Conservation (phyloP, 768 basidiomycete genomes). For the Nevesoporus exiguus region DNA sequence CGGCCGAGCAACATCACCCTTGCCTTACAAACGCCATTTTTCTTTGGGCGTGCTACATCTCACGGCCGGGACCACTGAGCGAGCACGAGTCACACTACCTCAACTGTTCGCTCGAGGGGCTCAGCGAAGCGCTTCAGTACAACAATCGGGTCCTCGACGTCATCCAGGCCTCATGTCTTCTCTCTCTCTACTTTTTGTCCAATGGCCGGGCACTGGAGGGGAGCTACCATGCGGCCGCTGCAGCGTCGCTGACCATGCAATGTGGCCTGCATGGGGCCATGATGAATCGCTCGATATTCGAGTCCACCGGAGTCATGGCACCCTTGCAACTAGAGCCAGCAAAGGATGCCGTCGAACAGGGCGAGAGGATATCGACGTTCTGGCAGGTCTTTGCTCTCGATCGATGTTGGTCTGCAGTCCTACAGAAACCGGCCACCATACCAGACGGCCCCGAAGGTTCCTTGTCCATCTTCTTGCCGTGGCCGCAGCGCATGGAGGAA, state of each 20-base stretch:
- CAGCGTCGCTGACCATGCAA: slow-evolving; percentile 69
- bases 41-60: slow-evolving; percentile 80
- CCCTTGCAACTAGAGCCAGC: slow-evolving; percentile 53
- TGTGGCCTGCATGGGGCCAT: slow-evolving; percentile 58
- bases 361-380: slow-evolving; percentile 71
- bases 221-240: slow-evolving; percentile 71
- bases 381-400: slow-evolving; percentile 85
- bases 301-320: slow-evolving; percentile 33
- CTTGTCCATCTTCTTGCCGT: slow-evolving; percentile 65
- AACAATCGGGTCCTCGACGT: slow-evolving; percentile 60
- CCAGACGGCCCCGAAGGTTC: slow-evolving; percentile 58
- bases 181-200: slow-evolving; percentile 73
- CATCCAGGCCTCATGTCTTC: slow-evolving; percentile 71
- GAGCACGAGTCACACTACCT: slow-evolving; percentile 75
- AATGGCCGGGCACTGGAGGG: slow-evolving; percentile 79
- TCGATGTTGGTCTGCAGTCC: slow-evolving; percentile 74
- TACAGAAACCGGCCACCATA: slow-evolving; percentile 64
- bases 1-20: slow-evolving; percentile 65
- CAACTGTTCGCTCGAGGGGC: slow-evolving; percentile 54
- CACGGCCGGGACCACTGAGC: slow-evolving; percentile 64
- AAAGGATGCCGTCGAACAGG: slow-evolving; percentile 57
- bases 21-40: slow-evolving; percentile 78
- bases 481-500: slow-evolving; percentile 71
- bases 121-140: slow-evolving; percentile 60
- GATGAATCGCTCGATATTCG: slow-evolving; percentile 33